Base-by-base conservation (phyloP, 768 basidiomycete species). In the Phylloporus rhodoxanthus region DNA sequence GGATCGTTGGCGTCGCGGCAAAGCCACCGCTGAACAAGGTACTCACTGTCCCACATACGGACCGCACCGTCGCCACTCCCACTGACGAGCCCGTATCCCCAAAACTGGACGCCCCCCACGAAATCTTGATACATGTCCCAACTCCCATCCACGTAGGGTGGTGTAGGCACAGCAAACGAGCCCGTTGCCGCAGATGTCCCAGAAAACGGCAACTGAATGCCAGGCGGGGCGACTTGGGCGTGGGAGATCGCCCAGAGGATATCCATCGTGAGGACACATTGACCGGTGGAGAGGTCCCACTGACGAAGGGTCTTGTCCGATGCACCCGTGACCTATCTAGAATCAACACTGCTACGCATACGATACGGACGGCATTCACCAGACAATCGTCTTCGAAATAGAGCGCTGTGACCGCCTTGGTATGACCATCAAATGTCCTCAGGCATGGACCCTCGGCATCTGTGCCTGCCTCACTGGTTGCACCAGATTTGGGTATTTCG, bases 261-360 rank as follows among this genome's bases (percentile, higher is more conserved):
- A 68, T 99, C 96, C 96, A 99, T 99, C 20, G 95, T 95, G 75
- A 96, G 85, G 40, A 98, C 86, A 68, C 96, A 99, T 74, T 98
- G 96, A 7, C 95, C 96, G 0, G 96, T 98, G 17, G 80, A 81
- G 47, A 98, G 80, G 64, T 98, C 96, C 96, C 96, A 99, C 65
- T 98, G 95, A 3, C 96, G 89, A 47, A 99, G 77, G 0, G 96
- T 99, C 70, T 97, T 97, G 72, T 99, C 96, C 4, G 91, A 92
- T 5, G 96, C 95, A 29, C 96, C 96, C 8, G 94, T 97, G 11
- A 98, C 91, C 93, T 94, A 49, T 51, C 45, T n/a, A 45, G 52
- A 47, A 43, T 60, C 28, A 65, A 62, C 45, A 59, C 46, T 8
- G 51, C 33, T 25, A 14, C 15, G 13, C 10, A 48, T 19, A 55